Evolutionary conservation across 2,329 filamentous ascomycete genomes (phyloP), one percentile per base, ranked within the genome.

Genomic region (Aspergillus intermedius): DNA sequence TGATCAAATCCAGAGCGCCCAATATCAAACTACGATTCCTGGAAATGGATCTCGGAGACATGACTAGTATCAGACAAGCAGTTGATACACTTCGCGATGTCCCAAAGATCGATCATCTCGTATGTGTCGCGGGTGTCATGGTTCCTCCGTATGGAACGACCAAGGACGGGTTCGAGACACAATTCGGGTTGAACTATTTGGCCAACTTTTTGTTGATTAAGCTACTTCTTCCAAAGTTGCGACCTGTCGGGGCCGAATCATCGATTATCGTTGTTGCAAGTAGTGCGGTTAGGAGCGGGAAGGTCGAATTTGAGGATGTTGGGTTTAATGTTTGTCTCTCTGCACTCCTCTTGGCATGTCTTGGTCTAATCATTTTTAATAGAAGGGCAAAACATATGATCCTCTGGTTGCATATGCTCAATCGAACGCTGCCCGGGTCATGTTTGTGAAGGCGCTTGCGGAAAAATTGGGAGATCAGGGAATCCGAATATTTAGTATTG

Each of bases 361-460:
- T 15, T 35, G 32, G 2, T 15, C 15, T 13, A 13, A 13, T 35
- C 6, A 7, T 35, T 6, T 5, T 3, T 17, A 12, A 42, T n/a
- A 61, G 58, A 52, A 66, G 17, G 68, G 70, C n/a, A 67, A 68
- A 40, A 56, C 60, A 1, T 74, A 71, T 44, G 59, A 71, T 6
- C 52, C 54, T 54, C 75, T 73, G 65, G 55, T 63, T 1, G 74
- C 74, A 2, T 80, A 80, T 51, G 71, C 68, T 2, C 75, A 77
- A 54, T 75, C 73, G 55, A 80, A 80, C 60, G 75, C 75, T 25
- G 76, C 75, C 2, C 76, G 78, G 47, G 71, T 78, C 9, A 56
- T 77, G 42, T 75, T 76, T 49, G 70, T 65, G 0, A 49, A 71
- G 22, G 66, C 61, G 10, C 61, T 76, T 10, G 70, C 73, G 10